phyloP scores from a whole-genome alignment of 2,329 filamentous ascomycete genomes.

The Calonectria pseudoturangicola region DNA sequence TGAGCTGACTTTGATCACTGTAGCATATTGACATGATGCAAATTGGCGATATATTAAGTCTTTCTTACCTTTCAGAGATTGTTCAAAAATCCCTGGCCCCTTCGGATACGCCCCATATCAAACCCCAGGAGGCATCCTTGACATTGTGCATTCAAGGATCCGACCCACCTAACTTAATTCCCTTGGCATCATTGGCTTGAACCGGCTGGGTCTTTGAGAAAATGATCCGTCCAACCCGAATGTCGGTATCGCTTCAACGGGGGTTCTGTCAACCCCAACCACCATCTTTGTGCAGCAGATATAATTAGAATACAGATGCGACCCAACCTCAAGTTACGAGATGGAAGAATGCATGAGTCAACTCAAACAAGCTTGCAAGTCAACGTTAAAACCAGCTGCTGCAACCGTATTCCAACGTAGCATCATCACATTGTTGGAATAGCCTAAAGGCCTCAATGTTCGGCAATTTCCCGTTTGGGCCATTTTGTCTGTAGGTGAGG shows the following conservation, averaged over 20 bases:
- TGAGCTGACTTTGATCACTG: background rate
- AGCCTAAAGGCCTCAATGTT: background rate
- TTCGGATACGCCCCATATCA: background rate
- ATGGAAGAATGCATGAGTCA: background rate
- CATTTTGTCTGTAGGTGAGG: background rate
- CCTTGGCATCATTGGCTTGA: background rate
- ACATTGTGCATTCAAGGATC: background rate
- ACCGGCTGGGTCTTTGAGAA: background rate
- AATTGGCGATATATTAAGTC: too few species aligned
- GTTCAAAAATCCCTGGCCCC: background rate
- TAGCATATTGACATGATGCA: background rate
- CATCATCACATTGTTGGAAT: background rate
- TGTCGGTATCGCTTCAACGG: background rate
- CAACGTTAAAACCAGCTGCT: background rate
- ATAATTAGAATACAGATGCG: background rate
- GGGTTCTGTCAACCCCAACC: background rate
- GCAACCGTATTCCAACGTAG: conserved; percentile 12
- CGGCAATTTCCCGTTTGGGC: conserved; percentile 4
- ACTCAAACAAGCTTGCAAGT: background rate
- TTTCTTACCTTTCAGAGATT: background rate
- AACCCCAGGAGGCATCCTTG: background rate
- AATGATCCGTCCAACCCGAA: background rate
- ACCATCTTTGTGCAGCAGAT: background rate
- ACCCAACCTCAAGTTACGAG: too few species aligned
- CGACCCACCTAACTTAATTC: background rate